phyloP scores from a whole-genome alignment of 2,329 filamentous ascomycete species.

The Ceratocystis cacaofunesta region DNA sequence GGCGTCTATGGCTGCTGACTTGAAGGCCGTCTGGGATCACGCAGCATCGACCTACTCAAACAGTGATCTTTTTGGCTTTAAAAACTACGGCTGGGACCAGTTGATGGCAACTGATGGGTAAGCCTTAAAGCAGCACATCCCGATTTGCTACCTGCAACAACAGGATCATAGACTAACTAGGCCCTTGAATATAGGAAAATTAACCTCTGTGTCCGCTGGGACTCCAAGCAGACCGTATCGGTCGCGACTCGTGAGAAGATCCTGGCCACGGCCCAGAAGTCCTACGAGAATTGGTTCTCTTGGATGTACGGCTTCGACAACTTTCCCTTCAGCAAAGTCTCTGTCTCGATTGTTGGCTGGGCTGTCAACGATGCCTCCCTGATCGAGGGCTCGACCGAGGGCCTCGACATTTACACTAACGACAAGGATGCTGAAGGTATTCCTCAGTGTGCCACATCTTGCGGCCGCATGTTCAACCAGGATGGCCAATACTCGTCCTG shows the following conservation, averaged over 20 bases:
- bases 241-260: slow-evolving; percentile 27
- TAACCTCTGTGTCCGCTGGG: slow-evolving; percentile 32
- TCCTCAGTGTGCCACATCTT: slow-evolving; percentile 29
- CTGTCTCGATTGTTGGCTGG: slow-evolving; percentile 30
- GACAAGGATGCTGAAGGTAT: slow-evolving; percentile 26
- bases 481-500: slow-evolving; percentile 29
- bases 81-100: slow-evolving; percentile 26
- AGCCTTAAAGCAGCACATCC: neutral
- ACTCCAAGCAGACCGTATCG: slow-evolving; percentile 26
- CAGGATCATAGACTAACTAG: neutral
- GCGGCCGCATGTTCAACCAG: slow-evolving; percentile 32
- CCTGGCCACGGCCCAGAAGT: slow-evolving; percentile 24
- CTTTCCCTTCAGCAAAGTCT: slow-evolving; percentile 29
- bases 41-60: slow-evolving; percentile 21
- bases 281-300: slow-evolving; percentile 30
- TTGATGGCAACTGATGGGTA: slow-evolving; percentile 23
- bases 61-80: slow-evolving; percentile 20
- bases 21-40: slow-evolving; percentile 25
- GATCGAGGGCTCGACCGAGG: slow-evolving; percentile 26
- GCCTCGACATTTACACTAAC: slow-evolving; percentile 30
- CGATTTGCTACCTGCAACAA: neutral
- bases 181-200: slow-evolving; percentile 18
- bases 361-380: slow-evolving; percentile 27
- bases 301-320: slow-evolving; percentile 30
- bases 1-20: slow-evolving; percentile 19